phyloP scores from a whole-genome alignment of 495 filamentous ascomycete genomes.

The Copromyces sp. region DNA sequence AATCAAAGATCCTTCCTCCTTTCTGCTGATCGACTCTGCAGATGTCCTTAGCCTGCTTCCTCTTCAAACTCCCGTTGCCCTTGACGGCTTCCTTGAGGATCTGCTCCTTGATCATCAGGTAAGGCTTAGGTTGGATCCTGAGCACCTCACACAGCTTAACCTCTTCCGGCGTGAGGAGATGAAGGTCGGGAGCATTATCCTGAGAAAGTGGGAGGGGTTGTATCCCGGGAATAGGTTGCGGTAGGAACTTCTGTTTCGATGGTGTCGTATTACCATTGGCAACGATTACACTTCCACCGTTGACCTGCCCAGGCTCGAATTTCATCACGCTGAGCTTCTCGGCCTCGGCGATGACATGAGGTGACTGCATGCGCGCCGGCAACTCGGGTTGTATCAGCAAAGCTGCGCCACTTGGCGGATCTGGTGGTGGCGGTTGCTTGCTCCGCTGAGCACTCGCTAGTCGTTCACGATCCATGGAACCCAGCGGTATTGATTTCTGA shows the following conservation, averaged over 20 bases:
- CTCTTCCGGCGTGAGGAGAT: constrained; percentile 80
- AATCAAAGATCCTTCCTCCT: constrained; percentile 72
- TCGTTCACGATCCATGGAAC: constrained; percentile 68
- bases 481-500: constrained; percentile 59
- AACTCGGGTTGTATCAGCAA: constrained; percentile 71
- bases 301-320: constrained; percentile 23
- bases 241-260: constrained; percentile 31
- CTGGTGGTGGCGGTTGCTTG: constrained; percentile 49
- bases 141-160: constrained; percentile 72
- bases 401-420: constrained; percentile 59
- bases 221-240: constrained; percentile 43
- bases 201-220: constrained; percentile 58
- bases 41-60: constrained; percentile 69
- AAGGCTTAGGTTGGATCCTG: constrained; percentile 83
- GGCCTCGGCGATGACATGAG: constrained; percentile 4
- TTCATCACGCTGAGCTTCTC: constrained; percentile 13
- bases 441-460: constrained; percentile 52
- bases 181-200: constrained; percentile 71
- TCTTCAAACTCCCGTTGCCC: constrained; percentile 76
- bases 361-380: constrained; percentile 37
- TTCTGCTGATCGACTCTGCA: constrained; percentile 42
- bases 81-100: constrained; percentile 82
- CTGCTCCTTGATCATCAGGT: constrained; percentile 84
- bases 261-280: constrained; percentile 24
- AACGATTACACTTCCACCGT: constrained; percentile 32